A percentile compares a stretch with the other conserved stretches of the same genome.
These are phyloP conservation scores for Plenodomus biglobosus DNA, from an alignment of 2,329 filamentous ascomycete species.

Conservation along the genomic window DNA sequence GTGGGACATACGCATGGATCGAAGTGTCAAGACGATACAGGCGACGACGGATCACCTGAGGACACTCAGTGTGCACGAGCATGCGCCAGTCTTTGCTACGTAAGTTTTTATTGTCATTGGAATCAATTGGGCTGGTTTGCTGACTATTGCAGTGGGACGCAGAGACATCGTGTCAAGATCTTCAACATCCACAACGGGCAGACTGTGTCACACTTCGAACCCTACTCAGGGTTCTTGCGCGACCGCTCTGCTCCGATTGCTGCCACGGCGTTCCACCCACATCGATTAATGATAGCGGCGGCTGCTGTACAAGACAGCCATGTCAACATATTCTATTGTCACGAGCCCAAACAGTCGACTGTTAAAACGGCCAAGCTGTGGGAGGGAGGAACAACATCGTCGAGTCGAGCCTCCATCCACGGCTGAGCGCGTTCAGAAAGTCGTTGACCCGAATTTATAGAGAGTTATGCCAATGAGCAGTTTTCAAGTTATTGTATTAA, in stretches of 20 bases:
- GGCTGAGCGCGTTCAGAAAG: conserved; percentile 1
- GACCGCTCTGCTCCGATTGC: conserved; percentile 81
- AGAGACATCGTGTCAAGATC: conserved; percentile 82
- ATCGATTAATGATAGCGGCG: conserved; percentile 86
- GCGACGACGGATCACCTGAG: conserved; percentile 77
- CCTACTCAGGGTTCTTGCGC: conserved; percentile 85
- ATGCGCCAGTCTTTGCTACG: conserved; percentile 85
- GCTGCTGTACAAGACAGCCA: conserved; percentile 85
- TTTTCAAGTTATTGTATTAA: neutral
- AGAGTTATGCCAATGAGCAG: neutral
- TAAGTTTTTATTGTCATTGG: conserved; percentile 59
- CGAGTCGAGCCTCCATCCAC: conserved; percentile 23
- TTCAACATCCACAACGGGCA: conserved; percentile 80
- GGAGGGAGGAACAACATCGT: conserved; percentile 29
- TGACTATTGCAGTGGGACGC: conserved; percentile 68
- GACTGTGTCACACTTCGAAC: conserved; percentile 80
- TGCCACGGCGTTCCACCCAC: conserved; percentile 91
- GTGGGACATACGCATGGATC: conserved; percentile 92
- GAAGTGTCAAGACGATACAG: conserved; percentile 70
- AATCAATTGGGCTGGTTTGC: conserved; percentile 43
- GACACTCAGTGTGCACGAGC: conserved; percentile 90
- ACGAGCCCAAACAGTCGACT: conserved; percentile 27
- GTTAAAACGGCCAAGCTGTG: conserved; percentile 38
- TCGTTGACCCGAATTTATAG: neutral
- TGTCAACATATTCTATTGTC: conserved; percentile 76